Percentiles rank a stretch among this genome's conserved stretches.
Conservation (phyloP, 2,329 filamentous ascomycete genomes). For the Xylaria sp. region DNA sequence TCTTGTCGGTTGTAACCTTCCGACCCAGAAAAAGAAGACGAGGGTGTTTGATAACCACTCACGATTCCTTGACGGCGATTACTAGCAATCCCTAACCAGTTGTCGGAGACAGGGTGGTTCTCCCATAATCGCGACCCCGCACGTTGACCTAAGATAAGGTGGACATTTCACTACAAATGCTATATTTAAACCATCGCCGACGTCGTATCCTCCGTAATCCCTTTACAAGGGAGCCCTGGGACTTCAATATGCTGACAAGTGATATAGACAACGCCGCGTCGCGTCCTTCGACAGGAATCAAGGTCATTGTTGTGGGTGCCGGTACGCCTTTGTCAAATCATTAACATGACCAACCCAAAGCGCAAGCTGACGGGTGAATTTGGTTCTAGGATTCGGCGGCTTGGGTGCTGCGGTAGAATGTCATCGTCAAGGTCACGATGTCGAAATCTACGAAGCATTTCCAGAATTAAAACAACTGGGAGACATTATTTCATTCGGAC, state of each 20-base stretch:
- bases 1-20: conserved; percentile 18
- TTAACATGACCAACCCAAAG: background rate
- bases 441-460: conserved; percentile 68
- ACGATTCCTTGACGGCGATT: conserved; percentile 2
- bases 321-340: conserved; percentile 48
- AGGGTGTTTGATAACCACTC: conserved; percentile 8
- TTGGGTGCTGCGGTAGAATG: conserved; percentile 72
- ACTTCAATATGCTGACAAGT: conserved; percentile 38
- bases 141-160: conserved; percentile 4
- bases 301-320: conserved; percentile 61
- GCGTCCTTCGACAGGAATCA: conserved; percentile 58
- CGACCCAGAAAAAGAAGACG: conserved; percentile 16
- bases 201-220: background rate
- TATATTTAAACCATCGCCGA: conserved; percentile 15
- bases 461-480: conserved; percentile 67
- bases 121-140: conserved; percentile 21
- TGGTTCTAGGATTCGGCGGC: conserved; percentile 64
- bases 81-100: conserved; percentile 6
- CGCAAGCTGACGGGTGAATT: conserved; percentile 25
- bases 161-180: background rate
- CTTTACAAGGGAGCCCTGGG: background rate
- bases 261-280: conserved; percentile 32
- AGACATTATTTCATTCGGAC: conserved; percentile 71
- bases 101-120: conserved; percentile 16
- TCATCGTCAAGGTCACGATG: conserved; percentile 68